A percentile compares a stretch with the other conserved stretches of the same genome.
These are phyloP conservation scores for Trametes sp. DNA, from an alignment of 1,284 basidiomycete species.

Conservation along the genomic window DNA sequence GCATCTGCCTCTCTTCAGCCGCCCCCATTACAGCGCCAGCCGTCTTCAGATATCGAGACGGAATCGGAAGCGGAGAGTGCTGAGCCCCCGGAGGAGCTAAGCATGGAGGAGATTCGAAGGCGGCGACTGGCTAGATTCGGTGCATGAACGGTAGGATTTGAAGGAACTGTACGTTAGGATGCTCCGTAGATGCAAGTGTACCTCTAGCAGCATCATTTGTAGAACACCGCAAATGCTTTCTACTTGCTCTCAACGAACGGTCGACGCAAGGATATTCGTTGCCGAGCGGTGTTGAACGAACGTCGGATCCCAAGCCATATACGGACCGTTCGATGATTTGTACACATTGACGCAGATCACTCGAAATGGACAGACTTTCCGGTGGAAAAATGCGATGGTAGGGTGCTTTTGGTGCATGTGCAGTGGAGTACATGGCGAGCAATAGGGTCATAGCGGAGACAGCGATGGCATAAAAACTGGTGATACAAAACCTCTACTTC, in stretches of 20 bases:
- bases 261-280: too few species aligned
- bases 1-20: slow-evolving; percentile 26
- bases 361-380: slow-evolving; percentile 6
- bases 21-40: slow-evolving; percentile 25
- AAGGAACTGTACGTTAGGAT: background rate
- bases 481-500: slow-evolving; percentile 37
- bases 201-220: background rate
- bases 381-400: slow-evolving; percentile 28
- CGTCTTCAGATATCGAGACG: slow-evolving; percentile 37
- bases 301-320: too few species aligned
- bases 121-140: slow-evolving; percentile 82
- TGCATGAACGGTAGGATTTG: slow-evolving; percentile 38
- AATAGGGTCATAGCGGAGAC: slow-evolving; percentile 41
- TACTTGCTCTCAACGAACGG: too few species aligned
- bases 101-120: slow-evolving; percentile 80
- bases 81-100: slow-evolving; percentile 49
- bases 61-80: slow-evolving; percentile 38
- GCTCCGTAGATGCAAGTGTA: background rate
- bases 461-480: slow-evolving; percentile 34
- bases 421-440: slow-evolving; percentile 38
- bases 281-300: too few species aligned
- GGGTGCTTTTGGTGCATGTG: slow-evolving; percentile 37
- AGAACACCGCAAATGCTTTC: too few species aligned
- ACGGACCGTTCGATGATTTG: too few species aligned
- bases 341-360: too few species aligned